phyloP scores from a whole-genome alignment of 768 basidiomycete species.

The Psilocybe tampanensis region DNA sequence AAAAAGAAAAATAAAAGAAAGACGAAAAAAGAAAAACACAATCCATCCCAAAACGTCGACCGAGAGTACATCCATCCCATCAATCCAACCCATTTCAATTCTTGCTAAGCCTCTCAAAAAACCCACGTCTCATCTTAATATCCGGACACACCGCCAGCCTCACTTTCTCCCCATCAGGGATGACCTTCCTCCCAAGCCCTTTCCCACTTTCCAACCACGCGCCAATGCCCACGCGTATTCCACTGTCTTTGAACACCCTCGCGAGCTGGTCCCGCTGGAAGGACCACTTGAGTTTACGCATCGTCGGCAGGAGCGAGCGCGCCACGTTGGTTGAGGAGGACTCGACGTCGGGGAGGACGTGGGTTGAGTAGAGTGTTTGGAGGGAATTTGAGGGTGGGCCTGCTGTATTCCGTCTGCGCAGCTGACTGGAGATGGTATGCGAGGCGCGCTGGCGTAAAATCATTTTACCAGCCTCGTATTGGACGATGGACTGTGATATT shows the following conservation, averaged over 20 bases:
- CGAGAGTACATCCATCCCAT: too few relatives aligned
- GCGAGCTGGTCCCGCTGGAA: conserved; percentile 65
- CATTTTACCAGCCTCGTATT: conserved; percentile 61
- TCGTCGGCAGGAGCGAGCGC: conserved; percentile 60
- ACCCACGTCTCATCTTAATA: conserved; percentile 56
- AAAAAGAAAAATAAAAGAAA: too few relatives aligned
- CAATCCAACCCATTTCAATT: too few relatives aligned
- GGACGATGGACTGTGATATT: conserved; percentile 57
- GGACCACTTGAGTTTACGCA: conserved; percentile 74
- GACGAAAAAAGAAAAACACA: too few relatives aligned
- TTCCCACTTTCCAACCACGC: conserved; percentile 59
- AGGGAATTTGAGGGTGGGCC: conserved; percentile 32
- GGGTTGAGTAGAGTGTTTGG: conserved; percentile 47
- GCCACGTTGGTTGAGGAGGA: conserved; percentile 58
- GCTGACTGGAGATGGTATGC: conserved; percentile 52
- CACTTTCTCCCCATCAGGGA: conserved; percentile 65
- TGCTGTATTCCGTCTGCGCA: conserved; percentile 43
- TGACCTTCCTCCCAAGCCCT: conserved; percentile 49
- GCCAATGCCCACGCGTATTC: conserved; percentile 39
- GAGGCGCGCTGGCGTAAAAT: conserved; percentile 58
- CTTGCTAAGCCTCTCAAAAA: conserved; percentile 51
- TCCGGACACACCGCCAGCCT: conserved; percentile 70
- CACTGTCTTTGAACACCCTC: conserved; percentile 51
- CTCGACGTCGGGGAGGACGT: conserved; percentile 66
- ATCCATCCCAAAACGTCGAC: too few relatives aligned